Evolutionary conservation across 73 alveolate genomes (phyloP).

Genomic region (Tetrahymena malaccensis): DNA sequence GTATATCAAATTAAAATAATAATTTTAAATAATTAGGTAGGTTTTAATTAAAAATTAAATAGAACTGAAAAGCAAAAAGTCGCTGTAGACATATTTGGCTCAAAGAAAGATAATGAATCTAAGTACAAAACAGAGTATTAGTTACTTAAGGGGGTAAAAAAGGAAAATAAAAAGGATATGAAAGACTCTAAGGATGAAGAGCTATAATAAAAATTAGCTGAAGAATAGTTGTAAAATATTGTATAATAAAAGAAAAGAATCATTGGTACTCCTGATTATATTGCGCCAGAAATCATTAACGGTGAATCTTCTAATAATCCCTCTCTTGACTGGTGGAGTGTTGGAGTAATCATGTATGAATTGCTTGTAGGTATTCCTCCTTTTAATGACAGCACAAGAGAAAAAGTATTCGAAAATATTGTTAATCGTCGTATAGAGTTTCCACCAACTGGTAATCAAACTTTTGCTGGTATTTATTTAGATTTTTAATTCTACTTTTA

Average conservation of each 20-base stretch:
- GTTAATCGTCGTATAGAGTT: conserved; percentile 38
- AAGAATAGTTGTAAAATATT: not conserved
- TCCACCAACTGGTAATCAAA: not conserved
- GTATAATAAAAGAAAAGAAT: conserved; percentile 46
- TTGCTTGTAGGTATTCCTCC: conserved; percentile 86
- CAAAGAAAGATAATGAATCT: not conserved
- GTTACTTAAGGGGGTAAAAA: not conserved
- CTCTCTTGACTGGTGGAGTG: conserved; percentile 60
- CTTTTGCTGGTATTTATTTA: no score
- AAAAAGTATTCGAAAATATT: conserved; percentile 58
- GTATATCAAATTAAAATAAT: no score
- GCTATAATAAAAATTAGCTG: not conserved
- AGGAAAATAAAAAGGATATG: not conserved
- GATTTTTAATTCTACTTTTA: not conserved
- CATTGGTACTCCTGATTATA: conserved; percentile 90
- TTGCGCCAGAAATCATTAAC: conserved; percentile 89
- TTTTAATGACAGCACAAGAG: conserved; percentile 58
- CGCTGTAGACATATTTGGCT: not conserved
- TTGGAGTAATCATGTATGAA: conserved; percentile 86
- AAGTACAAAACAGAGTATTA: not conserved
- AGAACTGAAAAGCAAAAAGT: not conserved
- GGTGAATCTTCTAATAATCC: conserved; percentile 47
- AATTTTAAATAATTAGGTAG: not conserved
- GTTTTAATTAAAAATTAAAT: not conserved
- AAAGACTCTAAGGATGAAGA: not conserved